Evolutionary conservation across 306 rosid genomes (phyloP).

Genomic region (Alnus rubra): DNA sequence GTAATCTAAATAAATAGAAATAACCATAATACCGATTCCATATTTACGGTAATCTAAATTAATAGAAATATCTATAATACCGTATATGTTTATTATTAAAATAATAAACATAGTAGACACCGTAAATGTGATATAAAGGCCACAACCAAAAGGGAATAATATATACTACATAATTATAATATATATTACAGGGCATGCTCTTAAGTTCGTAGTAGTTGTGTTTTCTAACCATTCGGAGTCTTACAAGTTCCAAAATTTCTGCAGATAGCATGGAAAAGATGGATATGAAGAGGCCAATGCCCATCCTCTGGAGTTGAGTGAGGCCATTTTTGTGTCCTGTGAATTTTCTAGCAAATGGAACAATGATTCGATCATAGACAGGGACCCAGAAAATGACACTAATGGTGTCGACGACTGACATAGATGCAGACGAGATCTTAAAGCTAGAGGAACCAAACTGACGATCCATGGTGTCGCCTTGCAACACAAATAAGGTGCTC

Average conservation of each 20-base stretch:
- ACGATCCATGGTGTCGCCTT: slow-evolving; percentile 64
- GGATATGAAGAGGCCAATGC: slow-evolving; percentile 51
- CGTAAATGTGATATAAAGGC: too few species aligned
- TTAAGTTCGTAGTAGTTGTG: slow-evolving; percentile 35
- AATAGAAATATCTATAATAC: too few species aligned
- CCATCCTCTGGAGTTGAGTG: slow-evolving; percentile 58
- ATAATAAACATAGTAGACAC: too few species aligned
- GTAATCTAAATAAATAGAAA: too few species aligned
- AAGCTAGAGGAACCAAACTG: slow-evolving; percentile 47
- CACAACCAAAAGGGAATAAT: too few species aligned
- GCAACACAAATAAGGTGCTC: slow-evolving; percentile 72
- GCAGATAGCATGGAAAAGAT: slow-evolving; percentile 48
- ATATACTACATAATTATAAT: too few species aligned
- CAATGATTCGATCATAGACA: slow-evolving; percentile 64
- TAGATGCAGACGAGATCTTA: slow-evolving; percentile 69
- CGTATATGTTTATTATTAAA: too few species aligned
- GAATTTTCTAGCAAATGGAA: slow-evolving; percentile 42
- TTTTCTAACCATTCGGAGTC: slow-evolving; percentile 39
- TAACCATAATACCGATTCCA: too few species aligned
- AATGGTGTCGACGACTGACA: slow-evolving; percentile 65
- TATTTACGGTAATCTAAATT: too few species aligned
- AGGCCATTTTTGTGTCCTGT: slow-evolving; percentile 51
- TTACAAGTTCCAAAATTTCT: slow-evolving; percentile 38
- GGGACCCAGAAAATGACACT: slow-evolving; percentile 92
- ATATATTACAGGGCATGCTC: slow-evolving; percentile 29